Percentiles rank a stretch among this genome's conserved stretches.
phyloP scores from a whole-genome alignment of 2,329 filamentous ascomycete species.

The Alternaria brassicicola region DNA sequence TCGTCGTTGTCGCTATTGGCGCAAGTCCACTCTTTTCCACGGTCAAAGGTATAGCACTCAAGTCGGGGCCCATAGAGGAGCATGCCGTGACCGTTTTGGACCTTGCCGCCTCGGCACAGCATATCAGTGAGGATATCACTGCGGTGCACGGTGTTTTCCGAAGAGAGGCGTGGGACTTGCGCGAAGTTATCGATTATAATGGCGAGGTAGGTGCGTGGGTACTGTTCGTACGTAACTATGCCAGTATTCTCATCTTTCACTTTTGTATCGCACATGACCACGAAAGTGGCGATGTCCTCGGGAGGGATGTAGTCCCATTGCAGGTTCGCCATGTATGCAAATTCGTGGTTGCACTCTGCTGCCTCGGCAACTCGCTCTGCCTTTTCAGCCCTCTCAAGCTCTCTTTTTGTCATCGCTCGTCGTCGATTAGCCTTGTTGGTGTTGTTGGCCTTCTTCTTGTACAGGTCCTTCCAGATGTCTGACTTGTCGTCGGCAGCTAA shows the following conservation, averaged over 20 bases:
- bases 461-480: not conserved
- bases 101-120: constrained; percentile 19
- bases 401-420: not conserved
- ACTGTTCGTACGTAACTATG: not conserved
- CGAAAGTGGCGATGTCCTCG: constrained; percentile 30
- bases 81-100: constrained; percentile 27
- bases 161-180: constrained; percentile 13
- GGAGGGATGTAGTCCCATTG: constrained; percentile 22
- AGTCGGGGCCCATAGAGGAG: constrained; percentile 33
- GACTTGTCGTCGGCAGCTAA: constrained; percentile 13
- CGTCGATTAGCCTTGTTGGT: constrained; percentile 7
- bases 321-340: not conserved
- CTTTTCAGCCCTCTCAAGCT: not conserved
- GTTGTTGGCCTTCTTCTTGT: not conserved
- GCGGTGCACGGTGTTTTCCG: constrained; percentile 18
- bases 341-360: not conserved
- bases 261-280: constrained; percentile 13
- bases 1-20: not conserved
- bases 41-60: constrained; percentile 33
- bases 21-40: not conserved
- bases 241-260: not conserved
- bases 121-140: constrained; percentile 29
- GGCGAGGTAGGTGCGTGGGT: constrained; percentile 26
- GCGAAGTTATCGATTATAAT: constrained; percentile 35
- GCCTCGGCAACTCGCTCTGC: not conserved